Conservation (phyloP, 2,329 filamentous ascomycete genomes). For the Domatiomyces globalis region DNA sequence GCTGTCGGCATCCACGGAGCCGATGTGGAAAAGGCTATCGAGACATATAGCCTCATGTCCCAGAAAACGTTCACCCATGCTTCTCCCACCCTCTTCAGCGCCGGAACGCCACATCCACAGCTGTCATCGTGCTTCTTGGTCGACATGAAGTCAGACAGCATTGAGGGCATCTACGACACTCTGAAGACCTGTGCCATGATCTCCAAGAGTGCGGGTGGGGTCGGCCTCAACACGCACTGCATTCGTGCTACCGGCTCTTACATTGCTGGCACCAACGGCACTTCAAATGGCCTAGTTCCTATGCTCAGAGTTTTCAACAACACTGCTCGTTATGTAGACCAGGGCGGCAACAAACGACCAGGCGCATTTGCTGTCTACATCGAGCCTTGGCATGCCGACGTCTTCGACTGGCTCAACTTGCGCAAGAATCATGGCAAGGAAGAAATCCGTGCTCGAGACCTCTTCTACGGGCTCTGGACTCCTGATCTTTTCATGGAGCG, state of each 20-base stretch:
- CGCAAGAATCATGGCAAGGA: constrained; percentile 99
- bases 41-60: constrained; percentile 99
- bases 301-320: constrained; percentile 99
- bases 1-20: constrained; percentile 93
- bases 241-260: constrained; percentile 97
- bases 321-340: constrained; percentile 95
- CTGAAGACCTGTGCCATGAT: constrained; percentile 99
- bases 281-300: constrained; percentile 90
- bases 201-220: constrained; percentile 97
- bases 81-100: constrained; percentile 95
- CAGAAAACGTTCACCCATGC: constrained; percentile 98
- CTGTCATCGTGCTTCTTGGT: constrained; percentile 97
- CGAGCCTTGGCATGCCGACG: constrained; percentile 96
- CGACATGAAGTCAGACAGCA: constrained; percentile 99
- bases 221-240: constrained; percentile 89
- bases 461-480: constrained; percentile 97
- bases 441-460: constrained; percentile 86
- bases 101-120: constrained; percentile 86
- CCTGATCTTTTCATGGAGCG: constrained; percentile 99
- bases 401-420: constrained; percentile 93
- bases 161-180: constrained; percentile 97
- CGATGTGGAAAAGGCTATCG: constrained; percentile 81
- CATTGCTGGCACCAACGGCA: constrained; percentile 94
- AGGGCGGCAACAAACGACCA: constrained; percentile 97
- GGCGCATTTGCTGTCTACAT: constrained; percentile 98